Evolutionary conservation across 177 flowering plant genomes (phyloP), one percentile per base, ranked within the genome.

Genomic region (Vitis hybrid): DNA sequence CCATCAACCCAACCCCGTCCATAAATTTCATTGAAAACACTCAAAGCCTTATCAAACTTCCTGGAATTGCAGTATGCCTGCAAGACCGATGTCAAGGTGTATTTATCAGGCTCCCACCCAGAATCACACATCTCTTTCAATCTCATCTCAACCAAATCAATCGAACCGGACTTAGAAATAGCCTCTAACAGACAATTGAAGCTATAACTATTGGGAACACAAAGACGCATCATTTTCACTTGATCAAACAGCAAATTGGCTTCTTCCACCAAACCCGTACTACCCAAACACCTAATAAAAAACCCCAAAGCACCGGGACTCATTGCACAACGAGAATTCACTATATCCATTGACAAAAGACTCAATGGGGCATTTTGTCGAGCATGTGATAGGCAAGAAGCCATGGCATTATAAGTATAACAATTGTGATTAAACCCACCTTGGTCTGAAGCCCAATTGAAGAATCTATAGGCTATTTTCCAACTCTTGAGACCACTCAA

Each of bases 101-200:
- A 88, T 82, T 86, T 87, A 84, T 87, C 88, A 1, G 72, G 73
- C 0, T 65, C 72, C 79, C 73, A 81, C 14, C 94, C 91, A 2
- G 4, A 62, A 67, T 75, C 83, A 4, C 66, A 60, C 97, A 94
- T 94, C 73, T 94, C 97, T 19, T 71, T 79, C 80, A 87, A 73
- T 65, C 93, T 88, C 76, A 21, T 52, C 77, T 89, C 96, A 46
- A 87, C 77, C 79, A 86, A 70, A 52, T 82, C 88, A 76, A 78
- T 60, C 12, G 70, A 67, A 51, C 71, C 68, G 1, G 86, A 77
- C 77, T 82, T 87, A 0, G 88, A 74, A 27, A 89, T 67, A 12
- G 80, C 89, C 77, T 92, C 98, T 56, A 94, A 73, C 74, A 94
- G 80, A 73, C 97, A 91, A 75, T 87, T 90, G 72, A 86, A 94